Percentiles rank a stretch among this genome's conserved stretches.
Evolutionary conservation across 345 rosid species (phyloP).

Genomic region (Physaria fendleri): DNA sequence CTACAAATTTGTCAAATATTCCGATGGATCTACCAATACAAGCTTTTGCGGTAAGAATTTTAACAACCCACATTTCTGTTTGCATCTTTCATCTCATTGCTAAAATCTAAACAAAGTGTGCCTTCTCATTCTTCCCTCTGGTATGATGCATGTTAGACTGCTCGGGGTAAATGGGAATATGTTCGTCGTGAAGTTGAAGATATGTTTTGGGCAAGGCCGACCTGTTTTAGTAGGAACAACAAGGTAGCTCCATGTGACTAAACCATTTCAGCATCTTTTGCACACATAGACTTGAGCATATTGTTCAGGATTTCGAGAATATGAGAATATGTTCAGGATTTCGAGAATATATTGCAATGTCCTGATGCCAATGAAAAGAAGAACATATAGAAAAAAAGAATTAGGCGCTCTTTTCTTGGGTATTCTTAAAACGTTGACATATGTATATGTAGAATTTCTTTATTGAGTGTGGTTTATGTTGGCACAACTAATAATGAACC

Average conservation of each 20-base stretch:
- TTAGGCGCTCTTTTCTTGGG: not conserved
- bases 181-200: slow-evolving; percentile 80
- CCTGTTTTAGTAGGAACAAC: slow-evolving; percentile 98
- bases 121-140: slow-evolving; percentile 8
- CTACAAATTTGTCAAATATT: slow-evolving; percentile 85
- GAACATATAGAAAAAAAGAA: not conserved
- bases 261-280: not conserved
- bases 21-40: slow-evolving; percentile 86
- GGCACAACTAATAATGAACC: not conserved
- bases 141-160: slow-evolving; percentile 48
- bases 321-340: not conserved
- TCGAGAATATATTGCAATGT: slow-evolving; percentile 2
- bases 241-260: slow-evolving; percentile 41
- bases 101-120: not conserved
- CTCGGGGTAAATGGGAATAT: slow-evolving; percentile 89
- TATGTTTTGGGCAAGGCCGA: slow-evolving; percentile 91
- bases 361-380: not conserved
- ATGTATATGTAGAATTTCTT: not conserved
- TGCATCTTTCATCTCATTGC: slow-evolving; percentile 3
- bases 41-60: slow-evolving; percentile 77
- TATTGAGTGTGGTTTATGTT: not conserved
- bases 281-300: not conserved
- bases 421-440: not conserved
- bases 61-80: not conserved
- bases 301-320: not conserved